A percentile compares a stretch with the other conserved stretches of the same genome.
These are phyloP conservation scores for Ascochyta clinopodiicola DNA, from an alignment of 2,329 filamentous ascomycete genomes.

Conservation along the genomic window DNA sequence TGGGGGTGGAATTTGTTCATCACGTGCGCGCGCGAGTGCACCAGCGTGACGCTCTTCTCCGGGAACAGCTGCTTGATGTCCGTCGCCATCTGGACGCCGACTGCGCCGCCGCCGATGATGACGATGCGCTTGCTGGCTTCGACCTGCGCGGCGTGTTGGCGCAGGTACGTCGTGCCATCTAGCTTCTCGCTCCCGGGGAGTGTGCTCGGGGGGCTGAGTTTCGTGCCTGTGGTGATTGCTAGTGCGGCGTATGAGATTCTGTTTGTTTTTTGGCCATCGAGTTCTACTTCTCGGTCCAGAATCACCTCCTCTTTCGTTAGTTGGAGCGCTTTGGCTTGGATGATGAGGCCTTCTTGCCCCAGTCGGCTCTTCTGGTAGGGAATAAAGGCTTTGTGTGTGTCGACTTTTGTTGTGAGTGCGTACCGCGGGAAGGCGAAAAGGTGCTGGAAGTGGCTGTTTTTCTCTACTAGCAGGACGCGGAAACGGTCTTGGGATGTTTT, in stretches of 20 bases:
- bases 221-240: conserved; percentile 64
- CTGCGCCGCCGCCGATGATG: conserved; percentile 63
- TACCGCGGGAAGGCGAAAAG: conserved; percentile 67
- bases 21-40: conserved; percentile 63
- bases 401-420: conserved; percentile 59
- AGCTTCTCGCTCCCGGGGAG: conserved; percentile 13
- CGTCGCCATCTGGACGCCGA: conserved; percentile 66
- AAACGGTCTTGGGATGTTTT: conserved; percentile 43
- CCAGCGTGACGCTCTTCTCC: conserved; percentile 62
- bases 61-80: conserved; percentile 65
- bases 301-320: conserved; percentile 50
- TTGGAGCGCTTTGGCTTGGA: conserved; percentile 52
- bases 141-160: conserved; percentile 60
- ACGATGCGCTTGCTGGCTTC: conserved; percentile 54
- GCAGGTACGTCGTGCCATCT: conserved; percentile 30
- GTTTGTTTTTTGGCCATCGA: conserved; percentile 52
- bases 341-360: conserved; percentile 3
- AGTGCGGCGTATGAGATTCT: conserved; percentile 57
- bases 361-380: conserved; percentile 57
- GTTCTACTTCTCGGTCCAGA: conserved; percentile 40
- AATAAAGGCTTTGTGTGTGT: conserved; percentile 67
- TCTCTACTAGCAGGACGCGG: conserved; percentile 64
- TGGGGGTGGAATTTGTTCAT: conserved; percentile 57
- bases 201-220: conserved; percentile 28
- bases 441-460: conserved; percentile 67